phyloP scores from a whole-genome alignment of 768 basidiomycete species.

The Lactarius evosmus region DNA sequence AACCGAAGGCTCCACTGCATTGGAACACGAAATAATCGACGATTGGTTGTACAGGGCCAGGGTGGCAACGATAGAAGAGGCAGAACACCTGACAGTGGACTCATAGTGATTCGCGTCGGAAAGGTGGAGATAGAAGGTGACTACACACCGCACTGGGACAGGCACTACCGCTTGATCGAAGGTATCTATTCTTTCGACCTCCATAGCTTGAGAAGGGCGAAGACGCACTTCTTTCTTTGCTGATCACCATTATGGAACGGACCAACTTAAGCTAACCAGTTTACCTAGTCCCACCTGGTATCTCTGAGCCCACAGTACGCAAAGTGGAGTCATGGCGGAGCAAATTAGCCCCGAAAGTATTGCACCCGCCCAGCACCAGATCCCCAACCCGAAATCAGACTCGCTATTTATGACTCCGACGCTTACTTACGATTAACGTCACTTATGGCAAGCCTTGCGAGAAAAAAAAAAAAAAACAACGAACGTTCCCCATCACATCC shows the following conservation, averaged over 20 bases:
- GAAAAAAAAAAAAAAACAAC: neutral
- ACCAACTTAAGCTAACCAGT: neutral
- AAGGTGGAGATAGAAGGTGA: neutral
- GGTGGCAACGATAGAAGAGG: slow-evolving; percentile 12
- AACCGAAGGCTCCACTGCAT: neutral
- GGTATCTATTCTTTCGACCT: neutral
- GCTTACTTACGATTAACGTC: neutral
- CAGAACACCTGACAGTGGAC: neutral
- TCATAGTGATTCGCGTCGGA: neutral
- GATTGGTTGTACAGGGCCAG: neutral
- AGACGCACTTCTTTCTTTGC: neutral
- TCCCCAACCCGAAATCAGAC: neutral
- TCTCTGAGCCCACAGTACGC: neutral
- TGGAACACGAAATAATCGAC: neutral
- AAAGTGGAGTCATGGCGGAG: neutral
- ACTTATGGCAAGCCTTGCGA: neutral
- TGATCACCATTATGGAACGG: neutral
- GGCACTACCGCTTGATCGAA: neutral
- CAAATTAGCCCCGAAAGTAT: neutral
- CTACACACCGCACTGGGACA: neutral
- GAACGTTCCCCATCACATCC: neutral
- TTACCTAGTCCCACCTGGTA: neutral
- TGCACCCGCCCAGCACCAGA: neutral
- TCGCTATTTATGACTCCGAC: neutral
- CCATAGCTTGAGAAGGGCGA: neutral